Evolutionary conservation across 1,284 basidiomycete species (phyloP).

Genomic region (Ceratobasidium theobromae): DNA sequence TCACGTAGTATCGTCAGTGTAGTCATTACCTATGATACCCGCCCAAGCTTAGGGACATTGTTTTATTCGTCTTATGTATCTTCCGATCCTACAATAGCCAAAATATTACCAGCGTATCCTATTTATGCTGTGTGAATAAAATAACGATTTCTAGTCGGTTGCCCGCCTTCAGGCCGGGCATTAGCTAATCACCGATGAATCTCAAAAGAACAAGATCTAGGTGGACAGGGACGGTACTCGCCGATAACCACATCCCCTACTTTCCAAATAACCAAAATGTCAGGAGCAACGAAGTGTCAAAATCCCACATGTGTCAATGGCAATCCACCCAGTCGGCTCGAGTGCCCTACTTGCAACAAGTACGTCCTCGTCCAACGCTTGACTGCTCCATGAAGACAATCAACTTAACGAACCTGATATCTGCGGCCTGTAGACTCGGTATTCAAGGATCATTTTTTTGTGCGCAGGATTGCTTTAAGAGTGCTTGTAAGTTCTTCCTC

Average conservation of each 20-base stretch:
- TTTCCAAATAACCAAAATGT: neutral
- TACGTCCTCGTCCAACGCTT: conserved; percentile 44
- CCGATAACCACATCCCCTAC: no score
- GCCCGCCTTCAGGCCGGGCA: no score
- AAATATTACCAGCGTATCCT: no score
- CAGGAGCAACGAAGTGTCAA: conserved; percentile 52
- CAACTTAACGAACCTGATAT: conserved; percentile 25
- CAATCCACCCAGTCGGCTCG: conserved; percentile 70
- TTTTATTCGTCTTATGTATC: no score
- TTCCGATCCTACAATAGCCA: no score
- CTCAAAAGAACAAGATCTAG: neutral
- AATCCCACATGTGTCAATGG: conserved; percentile 69
- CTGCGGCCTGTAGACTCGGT: conserved; percentile 56
- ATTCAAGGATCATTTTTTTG: conserved; percentile 83
- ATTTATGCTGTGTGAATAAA: no score
- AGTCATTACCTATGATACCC: neutral
- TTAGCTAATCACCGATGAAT: neutral
- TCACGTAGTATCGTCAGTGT: neutral
- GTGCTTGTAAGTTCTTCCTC: conserved; percentile 68
- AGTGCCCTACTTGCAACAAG: conserved; percentile 84
- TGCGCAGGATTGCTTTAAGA: conserved; percentile 82
- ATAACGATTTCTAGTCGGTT: no score
- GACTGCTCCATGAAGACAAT: neutral
- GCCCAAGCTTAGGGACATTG: neutral
- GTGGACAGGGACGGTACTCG: neutral